Evolutionary conservation across 371 early-diverging fungal genomes (phyloP).

Genomic region (Coemansia sp.): DNA sequence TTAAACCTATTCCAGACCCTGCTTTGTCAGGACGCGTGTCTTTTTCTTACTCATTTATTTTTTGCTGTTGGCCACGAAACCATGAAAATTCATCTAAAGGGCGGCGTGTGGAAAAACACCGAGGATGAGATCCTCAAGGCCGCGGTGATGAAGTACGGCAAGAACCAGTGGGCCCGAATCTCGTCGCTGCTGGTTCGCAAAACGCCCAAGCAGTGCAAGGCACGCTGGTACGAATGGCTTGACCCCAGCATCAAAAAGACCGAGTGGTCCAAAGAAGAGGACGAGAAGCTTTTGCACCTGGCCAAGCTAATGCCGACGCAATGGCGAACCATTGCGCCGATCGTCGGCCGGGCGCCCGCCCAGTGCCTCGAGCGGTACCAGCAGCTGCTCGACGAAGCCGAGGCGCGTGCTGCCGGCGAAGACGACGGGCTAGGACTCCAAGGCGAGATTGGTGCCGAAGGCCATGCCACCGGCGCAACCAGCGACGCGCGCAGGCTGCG

Average conservation of each 20-base stretch:
- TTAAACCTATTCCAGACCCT: too few species aligned
- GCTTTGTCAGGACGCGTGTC: background rate
- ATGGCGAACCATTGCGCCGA: conserved; percentile 98
- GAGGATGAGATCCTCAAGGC: conserved; percentile 98
- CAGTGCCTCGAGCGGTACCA: conserved; percentile 98
- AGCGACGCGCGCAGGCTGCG: conserved; percentile 69
- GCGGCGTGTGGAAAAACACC: conserved; percentile 89
- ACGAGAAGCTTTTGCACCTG: conserved; percentile 94
- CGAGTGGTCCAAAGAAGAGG: conserved; percentile 98
- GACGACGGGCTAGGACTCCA: conserved; percentile 66
- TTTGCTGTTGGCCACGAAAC: background rate
- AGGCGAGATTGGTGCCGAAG: conserved; percentile 65
- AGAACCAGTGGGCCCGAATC: conserved; percentile 98
- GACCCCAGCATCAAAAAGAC: conserved; percentile 98
- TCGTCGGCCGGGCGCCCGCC: conserved; percentile 97
- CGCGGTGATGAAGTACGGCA: conserved; percentile 97
- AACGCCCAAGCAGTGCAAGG: conserved; percentile 98
- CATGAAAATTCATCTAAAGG: conserved; percentile 51
- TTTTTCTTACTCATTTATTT: background rate
- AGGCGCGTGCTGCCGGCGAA: conserved; percentile 62
- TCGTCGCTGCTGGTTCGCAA: conserved; percentile 93
- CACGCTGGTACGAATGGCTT: conserved; percentile 98
- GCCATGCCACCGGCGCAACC: conserved; percentile 67
- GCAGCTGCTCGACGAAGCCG: conserved; percentile 93
- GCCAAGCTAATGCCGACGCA: conserved; percentile 99